These are phyloP conservation scores for Pichia californica DNA, from an alignment of 805 yeast genomes.

Conservation along the genomic window DNA sequence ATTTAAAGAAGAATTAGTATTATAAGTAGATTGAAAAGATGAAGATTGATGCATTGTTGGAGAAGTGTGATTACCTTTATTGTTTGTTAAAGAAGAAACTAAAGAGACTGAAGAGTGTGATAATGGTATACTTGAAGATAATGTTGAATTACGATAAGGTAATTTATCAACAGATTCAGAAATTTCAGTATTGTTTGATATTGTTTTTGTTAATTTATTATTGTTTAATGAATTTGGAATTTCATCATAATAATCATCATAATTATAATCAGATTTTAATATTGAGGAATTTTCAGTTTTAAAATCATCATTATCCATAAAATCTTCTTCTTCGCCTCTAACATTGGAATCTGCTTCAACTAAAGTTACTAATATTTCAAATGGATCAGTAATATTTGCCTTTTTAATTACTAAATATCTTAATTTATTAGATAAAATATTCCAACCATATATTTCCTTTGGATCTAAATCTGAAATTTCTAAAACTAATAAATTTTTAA, in stretches of 20 bases:
- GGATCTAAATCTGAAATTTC: slow-evolving; percentile 58
- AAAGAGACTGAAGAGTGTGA: slow-evolving; percentile 14
- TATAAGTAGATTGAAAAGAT: slow-evolving; percentile 4
- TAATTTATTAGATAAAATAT: slow-evolving; percentile 45
- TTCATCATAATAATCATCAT: slow-evolving; percentile 2
- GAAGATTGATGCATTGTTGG: slow-evolving; percentile 4
- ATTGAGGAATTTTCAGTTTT: neutral
- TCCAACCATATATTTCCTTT: slow-evolving; percentile 63
- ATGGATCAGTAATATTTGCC: slow-evolving; percentile 43
- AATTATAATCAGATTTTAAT: neutral
- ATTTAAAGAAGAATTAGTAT: neutral
- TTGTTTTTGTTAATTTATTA: neutral
- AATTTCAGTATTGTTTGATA: neutral
- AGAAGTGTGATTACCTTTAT: slow-evolving; percentile 6
- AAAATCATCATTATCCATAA: slow-evolving; percentile 11
- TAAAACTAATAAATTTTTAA: slow-evolving; percentile 55
- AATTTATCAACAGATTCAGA: slow-evolving; percentile 1
- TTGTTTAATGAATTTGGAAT: neutral
- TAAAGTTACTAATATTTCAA: slow-evolving; percentile 44
- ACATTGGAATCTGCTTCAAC: slow-evolving; percentile 43
- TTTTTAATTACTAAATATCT: slow-evolving; percentile 49
- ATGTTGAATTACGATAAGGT: slow-evolving; percentile 20
- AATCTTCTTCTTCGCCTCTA: slow-evolving; percentile 21
- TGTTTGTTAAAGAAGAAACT: slow-evolving; percentile 1
- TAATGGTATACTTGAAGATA: slow-evolving; percentile 15